Conservation (phyloP, 257 asterid species). For the Solanum virginianum region DNA sequence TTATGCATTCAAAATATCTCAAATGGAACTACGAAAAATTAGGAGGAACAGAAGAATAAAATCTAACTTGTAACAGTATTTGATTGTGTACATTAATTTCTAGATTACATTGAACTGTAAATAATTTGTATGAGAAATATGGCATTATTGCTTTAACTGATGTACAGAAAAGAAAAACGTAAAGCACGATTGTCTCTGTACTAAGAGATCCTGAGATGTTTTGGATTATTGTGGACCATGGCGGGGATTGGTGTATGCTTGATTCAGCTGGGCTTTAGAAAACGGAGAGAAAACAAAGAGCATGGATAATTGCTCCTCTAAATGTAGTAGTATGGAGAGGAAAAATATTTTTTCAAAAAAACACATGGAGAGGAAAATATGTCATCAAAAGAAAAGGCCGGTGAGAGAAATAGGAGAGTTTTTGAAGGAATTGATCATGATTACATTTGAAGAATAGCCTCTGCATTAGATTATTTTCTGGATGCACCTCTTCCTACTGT, state of each 20-base stretch:
- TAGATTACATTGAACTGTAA: not conserved
- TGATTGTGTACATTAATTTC: not conserved
- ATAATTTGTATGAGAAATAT: not conserved
- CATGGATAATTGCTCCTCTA: not conserved
- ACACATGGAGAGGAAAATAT: not conserved
- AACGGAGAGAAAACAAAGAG: not conserved
- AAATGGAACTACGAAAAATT: not conserved
- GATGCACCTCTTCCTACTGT: not conserved
- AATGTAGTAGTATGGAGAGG: not conserved
- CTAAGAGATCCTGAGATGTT: not conserved
- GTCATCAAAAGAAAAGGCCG: no score
- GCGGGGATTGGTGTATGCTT: not conserved
- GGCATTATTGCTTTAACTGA: not conserved
- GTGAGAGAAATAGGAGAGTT: not conserved
- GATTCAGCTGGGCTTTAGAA: not conserved
- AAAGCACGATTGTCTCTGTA: not conserved
- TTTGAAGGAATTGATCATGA: not conserved
- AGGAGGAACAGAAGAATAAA: not conserved
- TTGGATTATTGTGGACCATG: not conserved
- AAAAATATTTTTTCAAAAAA: not conserved
- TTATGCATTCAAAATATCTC: not conserved
- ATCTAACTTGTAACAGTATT: not conserved
- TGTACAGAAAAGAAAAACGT: not conserved
- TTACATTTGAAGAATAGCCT: not conserved
- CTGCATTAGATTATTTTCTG: not conserved